A percentile compares a stretch with the other conserved stretches of the same genome.
Evolutionary conservation across 441 rosid species (phyloP).

Genomic region (Gossypium laxum): DNA sequence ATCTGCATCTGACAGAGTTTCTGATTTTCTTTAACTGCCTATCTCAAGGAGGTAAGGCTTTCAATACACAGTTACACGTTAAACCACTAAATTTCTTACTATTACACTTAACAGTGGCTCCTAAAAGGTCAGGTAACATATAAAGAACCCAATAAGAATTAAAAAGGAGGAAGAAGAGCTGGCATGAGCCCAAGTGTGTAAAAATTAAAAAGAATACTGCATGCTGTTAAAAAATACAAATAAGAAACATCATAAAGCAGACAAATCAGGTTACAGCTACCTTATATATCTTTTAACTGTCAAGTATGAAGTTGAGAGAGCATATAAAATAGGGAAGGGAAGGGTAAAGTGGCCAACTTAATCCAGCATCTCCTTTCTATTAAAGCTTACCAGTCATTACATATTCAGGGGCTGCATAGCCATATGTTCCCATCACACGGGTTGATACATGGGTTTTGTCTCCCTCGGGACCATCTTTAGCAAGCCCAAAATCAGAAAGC

Average conservation of each 20-base stretch:
- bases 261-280: neutral
- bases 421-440: conserved; percentile 89
- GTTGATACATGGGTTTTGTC: conserved; percentile 90
- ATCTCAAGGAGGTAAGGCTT: neutral
- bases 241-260: neutral
- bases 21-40: neutral
- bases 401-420: conserved; percentile 88
- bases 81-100: neutral
- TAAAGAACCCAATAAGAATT: neutral
- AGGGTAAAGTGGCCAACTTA: neutral
- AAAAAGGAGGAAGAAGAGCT: neutral
- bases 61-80: neutral
- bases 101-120: neutral
- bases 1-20: neutral
- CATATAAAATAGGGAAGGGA: neutral
- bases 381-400: conserved; percentile 73
- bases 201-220: neutral
- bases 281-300: neutral
- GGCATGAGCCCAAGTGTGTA: neutral
- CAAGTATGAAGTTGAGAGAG: neutral
- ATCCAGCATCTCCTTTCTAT: neutral
- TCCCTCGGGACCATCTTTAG: conserved; percentile 89
- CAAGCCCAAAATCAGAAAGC: conserved; percentile 88
- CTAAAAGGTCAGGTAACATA: neutral
- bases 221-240: neutral